Conservation (phyloP, 148 eudicot genomes). For the Rhododendron williamsianum region DNA sequence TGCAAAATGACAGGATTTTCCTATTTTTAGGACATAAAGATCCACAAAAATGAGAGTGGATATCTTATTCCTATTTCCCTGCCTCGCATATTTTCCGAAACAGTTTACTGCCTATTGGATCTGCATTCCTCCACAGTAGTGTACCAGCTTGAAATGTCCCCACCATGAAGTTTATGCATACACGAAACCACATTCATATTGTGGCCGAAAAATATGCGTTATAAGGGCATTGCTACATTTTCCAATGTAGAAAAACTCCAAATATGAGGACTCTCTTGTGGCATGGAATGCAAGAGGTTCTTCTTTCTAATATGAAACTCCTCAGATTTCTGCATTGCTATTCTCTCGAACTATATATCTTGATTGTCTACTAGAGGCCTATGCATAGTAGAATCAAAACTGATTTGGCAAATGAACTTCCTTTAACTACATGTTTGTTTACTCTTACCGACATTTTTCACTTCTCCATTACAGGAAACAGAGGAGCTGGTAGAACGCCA, state of each 20-base stretch:
- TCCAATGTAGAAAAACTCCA: not conserved
- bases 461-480: slow-evolving; percentile 46
- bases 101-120: not conserved
- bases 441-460: not conserved
- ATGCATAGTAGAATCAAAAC: not conserved
- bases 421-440: not conserved
- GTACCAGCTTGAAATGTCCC: not conserved
- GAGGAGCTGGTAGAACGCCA: slow-evolving; percentile 79
- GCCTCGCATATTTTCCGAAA: not conserved
- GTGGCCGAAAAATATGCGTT: not conserved
- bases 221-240: not conserved
- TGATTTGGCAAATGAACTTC: not conserved
- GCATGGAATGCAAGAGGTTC: not conserved
- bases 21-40: not conserved
- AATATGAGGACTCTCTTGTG: not conserved
- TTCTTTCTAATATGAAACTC: not conserved
- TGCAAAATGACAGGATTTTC: not conserved
- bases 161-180: not conserved
- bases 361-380: not conserved
- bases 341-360: not conserved
- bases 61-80: not conserved
- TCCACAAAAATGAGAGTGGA: not conserved
- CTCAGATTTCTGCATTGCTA: not conserved
- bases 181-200: not conserved
- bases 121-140: not conserved